These are phyloP conservation scores for Pythium brachiatum DNA, from an alignment of 352 stramenopile species.

Conservation along the genomic window DNA sequence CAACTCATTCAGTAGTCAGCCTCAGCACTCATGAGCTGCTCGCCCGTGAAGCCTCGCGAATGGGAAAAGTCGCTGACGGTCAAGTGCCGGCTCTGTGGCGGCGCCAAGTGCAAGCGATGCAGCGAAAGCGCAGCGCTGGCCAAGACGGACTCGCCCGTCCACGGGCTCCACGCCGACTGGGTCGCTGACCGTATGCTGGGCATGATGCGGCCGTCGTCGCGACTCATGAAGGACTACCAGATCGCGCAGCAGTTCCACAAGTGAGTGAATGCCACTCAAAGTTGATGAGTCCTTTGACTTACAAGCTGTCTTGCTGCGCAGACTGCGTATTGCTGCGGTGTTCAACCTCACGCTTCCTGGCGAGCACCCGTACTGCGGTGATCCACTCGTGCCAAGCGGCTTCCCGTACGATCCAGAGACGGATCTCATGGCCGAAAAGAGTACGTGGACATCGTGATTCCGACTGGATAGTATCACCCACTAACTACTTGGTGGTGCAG, in stretches of 20 bases:
- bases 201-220: slow-evolving; percentile 88
- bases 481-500: slow-evolving; percentile 26
- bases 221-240: slow-evolving; percentile 80
- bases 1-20: background rate
- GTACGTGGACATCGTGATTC: slow-evolving; percentile 30
- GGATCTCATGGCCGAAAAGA: slow-evolving; percentile 84
- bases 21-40: slow-evolving; percentile 41
- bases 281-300: background rate
- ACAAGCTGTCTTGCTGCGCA: slow-evolving; percentile 20
- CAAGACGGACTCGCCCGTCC: slow-evolving; percentile 73
- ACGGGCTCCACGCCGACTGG: slow-evolving; percentile 84
- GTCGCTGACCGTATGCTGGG: slow-evolving; percentile 81
- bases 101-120: slow-evolving; percentile 85
- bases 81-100: slow-evolving; percentile 84
- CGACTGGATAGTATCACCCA: background rate
- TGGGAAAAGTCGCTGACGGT: slow-evolving; percentile 84
- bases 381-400: slow-evolving; percentile 63
- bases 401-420: slow-evolving; percentile 90
- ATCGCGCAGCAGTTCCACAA: slow-evolving; percentile 80
- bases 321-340: slow-evolving; percentile 77
- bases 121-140: slow-evolving; percentile 71
- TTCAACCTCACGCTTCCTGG: slow-evolving; percentile 91
- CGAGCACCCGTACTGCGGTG: slow-evolving; percentile 90
- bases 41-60: slow-evolving; percentile 67
- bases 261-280: slow-evolving; percentile 24